Conservation (phyloP, 2,329 filamentous ascomycete genomes). For the Hirsutella rhossiliensis region DNA sequence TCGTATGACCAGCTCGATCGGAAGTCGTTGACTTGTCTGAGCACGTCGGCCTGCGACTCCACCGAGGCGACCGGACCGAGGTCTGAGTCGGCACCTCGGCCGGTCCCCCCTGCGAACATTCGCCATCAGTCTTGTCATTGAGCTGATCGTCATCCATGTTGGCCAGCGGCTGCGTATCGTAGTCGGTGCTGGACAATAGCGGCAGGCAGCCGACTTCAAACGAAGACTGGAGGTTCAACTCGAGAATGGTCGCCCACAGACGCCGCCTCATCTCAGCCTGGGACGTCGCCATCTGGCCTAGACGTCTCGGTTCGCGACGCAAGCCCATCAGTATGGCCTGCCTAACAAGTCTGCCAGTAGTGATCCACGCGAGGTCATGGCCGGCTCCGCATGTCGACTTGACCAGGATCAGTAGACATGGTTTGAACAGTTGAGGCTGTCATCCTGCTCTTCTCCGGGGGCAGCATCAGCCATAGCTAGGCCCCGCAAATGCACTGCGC, state of each 20-base stretch:
- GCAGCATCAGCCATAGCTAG: slow-evolving; percentile 35
- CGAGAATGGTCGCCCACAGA: slow-evolving; percentile 43
- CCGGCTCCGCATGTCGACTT: slow-evolving; percentile 33
- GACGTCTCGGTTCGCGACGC: slow-evolving; percentile 40
- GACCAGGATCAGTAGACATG: slow-evolving; percentile 36
- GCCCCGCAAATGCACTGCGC: slow-evolving; percentile 40
- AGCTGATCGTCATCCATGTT: slow-evolving; percentile 42
- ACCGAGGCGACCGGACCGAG: slow-evolving; percentile 38
- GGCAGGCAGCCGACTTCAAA: slow-evolving; percentile 39
- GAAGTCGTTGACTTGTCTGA: slow-evolving; percentile 34
- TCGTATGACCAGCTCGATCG: slow-evolving; percentile 29
- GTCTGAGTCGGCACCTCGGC: slow-evolving; percentile 25
- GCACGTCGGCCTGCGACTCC: slow-evolving; percentile 28
- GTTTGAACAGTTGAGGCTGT: slow-evolving; percentile 37
- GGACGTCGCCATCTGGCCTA: slow-evolving; percentile 33
- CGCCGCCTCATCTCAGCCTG: slow-evolving; percentile 41
- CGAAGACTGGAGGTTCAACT: slow-evolving; percentile 39
- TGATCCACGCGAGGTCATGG: slow-evolving; percentile 40
- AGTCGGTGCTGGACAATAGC: slow-evolving; percentile 32
- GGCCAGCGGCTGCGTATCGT: slow-evolving; percentile 35
- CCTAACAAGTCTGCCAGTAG: slow-evolving; percentile 35
- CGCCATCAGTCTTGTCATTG: slow-evolving; percentile 19
- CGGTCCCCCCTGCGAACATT: slow-evolving; percentile 3
- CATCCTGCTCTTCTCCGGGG: slow-evolving; percentile 35
- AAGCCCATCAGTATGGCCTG: slow-evolving; percentile 46